Evolutionary conservation across 306 rosid species (phyloP), one percentile per base, ranked within the genome.

Genomic region (Glycine latifolia): DNA sequence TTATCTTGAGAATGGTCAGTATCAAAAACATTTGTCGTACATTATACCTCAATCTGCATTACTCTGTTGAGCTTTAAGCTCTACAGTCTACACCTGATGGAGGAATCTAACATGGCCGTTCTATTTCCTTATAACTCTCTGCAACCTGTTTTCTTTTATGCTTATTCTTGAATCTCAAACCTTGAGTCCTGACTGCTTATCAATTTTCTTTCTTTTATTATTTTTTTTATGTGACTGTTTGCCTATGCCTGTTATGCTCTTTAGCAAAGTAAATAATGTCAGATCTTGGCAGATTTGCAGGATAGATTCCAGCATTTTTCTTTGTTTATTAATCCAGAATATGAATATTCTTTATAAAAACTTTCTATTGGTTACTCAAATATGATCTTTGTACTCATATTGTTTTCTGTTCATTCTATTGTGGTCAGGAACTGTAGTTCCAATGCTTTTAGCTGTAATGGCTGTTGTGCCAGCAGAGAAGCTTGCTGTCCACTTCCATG

Each of bases 401-500:
- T 54, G 55, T 54, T 75, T 17, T 68, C 17, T 26, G 52, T 26
- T 63, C 50, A 47, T 35, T 37, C 37, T 82, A 59, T 67, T 9
- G 2, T 50, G 73, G 5, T 44, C 87, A 91, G 98, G 98, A 67
- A 87, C 89, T 58, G 95, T 91, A 33, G 90, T 94, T 83, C 97
- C 94, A 2, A 94, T 94, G 98, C 98, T 94, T 79, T 79, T 89
- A 85, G 94, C 94, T 59, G 98, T 89, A 35, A 91, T 94, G 92
- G 92, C 91, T 43, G 89, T 88, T 76, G 97, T 91, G 70, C 98
- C 98, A 5, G 71, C 75, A 14, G 95, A 90, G 67, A 94, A 86
- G 85, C 91, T 94, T 79, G 97, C 98, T 20, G 98, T 94, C 76
- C 98, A 94, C 89, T 94, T 91, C 92, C 98, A 94, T 75, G 98